These are phyloP conservation scores for Balamuthia mandrillaris DNA, from an alignment of 208 protist genomes.

Conservation along the genomic window DNA sequence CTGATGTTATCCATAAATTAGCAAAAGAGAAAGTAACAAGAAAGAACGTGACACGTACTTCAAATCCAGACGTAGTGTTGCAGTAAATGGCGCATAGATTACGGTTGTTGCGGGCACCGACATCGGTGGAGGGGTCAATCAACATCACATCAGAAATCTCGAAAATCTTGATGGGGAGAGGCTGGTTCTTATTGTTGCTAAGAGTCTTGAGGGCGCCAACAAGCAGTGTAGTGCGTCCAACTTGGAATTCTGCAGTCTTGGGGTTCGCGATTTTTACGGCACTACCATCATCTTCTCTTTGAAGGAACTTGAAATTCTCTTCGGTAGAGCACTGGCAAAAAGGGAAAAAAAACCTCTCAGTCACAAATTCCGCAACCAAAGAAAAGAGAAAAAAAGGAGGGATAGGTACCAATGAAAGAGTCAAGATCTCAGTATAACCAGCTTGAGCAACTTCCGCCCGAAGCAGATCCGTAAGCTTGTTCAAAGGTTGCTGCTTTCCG, in stretches of 20 bases:
- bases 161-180: constrained; percentile 90
- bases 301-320: constrained; percentile 80
- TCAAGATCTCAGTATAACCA: constrained; percentile 94
- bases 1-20: neutral
- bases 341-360: neutral
- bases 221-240: constrained; percentile 87
- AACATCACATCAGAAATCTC: constrained; percentile 94
- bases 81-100: constrained; percentile 79
- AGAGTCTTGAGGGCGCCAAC: constrained; percentile 94
- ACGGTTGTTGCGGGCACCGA: constrained; percentile 84
- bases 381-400: neutral
- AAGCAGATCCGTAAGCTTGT: constrained; percentile 88
- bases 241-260: constrained; percentile 90
- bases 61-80: constrained; percentile 59
- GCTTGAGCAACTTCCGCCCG: constrained; percentile 84
- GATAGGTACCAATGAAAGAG: constrained; percentile 78
- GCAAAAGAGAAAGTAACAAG: neutral
- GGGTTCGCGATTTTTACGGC: constrained; percentile 87
- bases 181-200: constrained; percentile 80
- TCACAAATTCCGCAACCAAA: neutral
- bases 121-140: constrained; percentile 77
- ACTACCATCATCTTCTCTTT: constrained; percentile 73
- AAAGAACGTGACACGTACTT: constrained; percentile 52
- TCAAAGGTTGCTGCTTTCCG: constrained; percentile 85
- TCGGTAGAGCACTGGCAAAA: constrained; percentile 73